These are phyloP conservation scores for Pythium aristosporum DNA, from an alignment of 352 stramenopile species.

Conservation along the genomic window DNA sequence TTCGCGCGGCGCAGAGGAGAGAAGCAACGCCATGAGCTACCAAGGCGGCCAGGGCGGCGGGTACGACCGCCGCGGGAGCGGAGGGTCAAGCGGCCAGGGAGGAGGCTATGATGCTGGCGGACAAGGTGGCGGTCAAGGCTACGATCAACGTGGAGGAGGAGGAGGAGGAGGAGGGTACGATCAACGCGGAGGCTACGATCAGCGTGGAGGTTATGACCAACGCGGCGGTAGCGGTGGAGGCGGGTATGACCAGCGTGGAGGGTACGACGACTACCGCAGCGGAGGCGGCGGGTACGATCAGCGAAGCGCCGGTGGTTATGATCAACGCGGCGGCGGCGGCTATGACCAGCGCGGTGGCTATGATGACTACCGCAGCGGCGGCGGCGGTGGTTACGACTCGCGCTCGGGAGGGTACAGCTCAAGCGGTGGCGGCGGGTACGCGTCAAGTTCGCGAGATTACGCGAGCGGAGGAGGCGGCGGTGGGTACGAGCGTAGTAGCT, in stretches of 20 bases:
- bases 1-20: not conserved
- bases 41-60: slow-evolving; percentile 25
- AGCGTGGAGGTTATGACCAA: slow-evolving; percentile 24
- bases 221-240: slow-evolving; percentile 15
- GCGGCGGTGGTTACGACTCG: slow-evolving; percentile 34
- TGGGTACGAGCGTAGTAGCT: slow-evolving; percentile 17
- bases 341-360: slow-evolving; percentile 32
- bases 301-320: slow-evolving; percentile 20
- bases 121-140: slow-evolving; percentile 11
- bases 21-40: slow-evolving; percentile 46
- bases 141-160: slow-evolving; percentile 12
- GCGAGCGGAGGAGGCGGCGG: slow-evolving; percentile 14
- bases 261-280: slow-evolving; percentile 21
- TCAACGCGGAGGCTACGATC: slow-evolving; percentile 22
- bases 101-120: slow-evolving; percentile 6
- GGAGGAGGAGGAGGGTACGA: slow-evolving; percentile 32
- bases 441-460: slow-evolving; percentile 27
- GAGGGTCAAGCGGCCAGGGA: slow-evolving; percentile 7
- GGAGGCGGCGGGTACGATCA: slow-evolving; percentile 26
- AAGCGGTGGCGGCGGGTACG: slow-evolving; percentile 25
- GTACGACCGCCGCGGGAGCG: slow-evolving; percentile 31
- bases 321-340: slow-evolving; percentile 16
- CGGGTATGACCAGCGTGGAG: slow-evolving; percentile 29
- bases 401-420: slow-evolving; percentile 25
- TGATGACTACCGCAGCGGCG: slow-evolving; percentile 25